phyloP scores from a whole-genome alignment of 2,329 filamentous ascomycete genomes.

The Atkinsonella hypoxylon region DNA sequence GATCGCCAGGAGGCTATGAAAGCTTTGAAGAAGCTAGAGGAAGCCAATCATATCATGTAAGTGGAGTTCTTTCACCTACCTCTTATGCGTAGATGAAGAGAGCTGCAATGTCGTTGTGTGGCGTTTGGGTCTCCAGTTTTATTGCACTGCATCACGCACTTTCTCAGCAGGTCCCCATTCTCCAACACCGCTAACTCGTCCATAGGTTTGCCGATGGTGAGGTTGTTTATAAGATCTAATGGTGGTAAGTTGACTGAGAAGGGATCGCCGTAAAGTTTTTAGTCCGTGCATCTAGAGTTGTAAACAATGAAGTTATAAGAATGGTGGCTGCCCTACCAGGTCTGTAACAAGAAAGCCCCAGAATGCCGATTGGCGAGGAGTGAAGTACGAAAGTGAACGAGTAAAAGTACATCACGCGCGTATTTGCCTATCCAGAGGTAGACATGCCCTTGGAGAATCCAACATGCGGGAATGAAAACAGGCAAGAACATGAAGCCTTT shows the following conservation, averaged over 20 bases:
- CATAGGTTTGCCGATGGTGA: constrained; percentile 47
- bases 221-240: constrained; percentile 57
- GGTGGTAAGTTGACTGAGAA: neutral
- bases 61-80: constrained; percentile 22
- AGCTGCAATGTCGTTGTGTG: too few species aligned
- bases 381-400: neutral
- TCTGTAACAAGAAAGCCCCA: neutral
- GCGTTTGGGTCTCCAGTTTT: too few species aligned
- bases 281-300: neutral
- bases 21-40: constrained; percentile 69
- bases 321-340: neutral
- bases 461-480: neutral
- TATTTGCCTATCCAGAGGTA: too few species aligned
- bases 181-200: constrained; percentile 10
- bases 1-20: constrained; percentile 58
- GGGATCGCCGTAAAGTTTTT: neutral
- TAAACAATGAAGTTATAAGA: neutral
- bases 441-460: neutral
- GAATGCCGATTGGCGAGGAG: neutral
- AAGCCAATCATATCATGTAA: constrained; percentile 85
- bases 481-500: neutral
- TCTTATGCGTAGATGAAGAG: too few species aligned
- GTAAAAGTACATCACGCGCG: neutral
- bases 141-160: neutral
- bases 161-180: neutral